Evolutionary conservation across 75 land plant species (phyloP).

Genomic region (Sequoia sempervirens): DNA sequence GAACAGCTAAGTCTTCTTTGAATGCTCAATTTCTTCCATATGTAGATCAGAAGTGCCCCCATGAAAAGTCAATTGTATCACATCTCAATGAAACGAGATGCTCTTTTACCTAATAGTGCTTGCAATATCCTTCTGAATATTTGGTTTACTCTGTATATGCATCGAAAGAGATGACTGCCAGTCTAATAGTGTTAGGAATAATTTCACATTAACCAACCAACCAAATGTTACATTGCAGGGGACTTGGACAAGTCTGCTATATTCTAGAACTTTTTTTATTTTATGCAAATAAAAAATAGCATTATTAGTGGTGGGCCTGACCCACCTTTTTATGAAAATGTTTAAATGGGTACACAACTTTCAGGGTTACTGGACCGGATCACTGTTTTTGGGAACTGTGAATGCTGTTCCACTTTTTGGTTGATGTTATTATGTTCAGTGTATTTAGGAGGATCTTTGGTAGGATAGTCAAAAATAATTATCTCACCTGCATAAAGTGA

Average conservation of each 20-base stretch:
- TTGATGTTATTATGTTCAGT: background rate
- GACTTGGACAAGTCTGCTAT: background rate
- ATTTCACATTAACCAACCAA: background rate
- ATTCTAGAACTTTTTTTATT: background rate
- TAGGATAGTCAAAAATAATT: background rate
- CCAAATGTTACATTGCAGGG: background rate
- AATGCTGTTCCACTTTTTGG: background rate
- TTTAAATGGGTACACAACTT: background rate
- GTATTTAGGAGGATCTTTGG: background rate
- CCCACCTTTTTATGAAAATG: background rate
- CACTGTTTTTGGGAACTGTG: background rate
- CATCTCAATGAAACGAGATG: background rate
- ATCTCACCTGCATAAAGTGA: background rate
- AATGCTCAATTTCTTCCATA: background rate
- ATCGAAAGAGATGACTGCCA: no score
- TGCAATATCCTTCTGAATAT: no score
- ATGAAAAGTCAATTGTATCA: background rate
- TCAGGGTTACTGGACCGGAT: background rate
- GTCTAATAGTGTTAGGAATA: background rate
- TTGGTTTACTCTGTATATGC: no score
- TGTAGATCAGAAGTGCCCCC: background rate
- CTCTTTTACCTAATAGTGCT: background rate
- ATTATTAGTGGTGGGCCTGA: no score
- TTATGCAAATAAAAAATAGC: no score
- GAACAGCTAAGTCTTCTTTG: background rate